Percentiles rank a stretch among this genome's conserved stretches.
Evolutionary conservation across 768 basidiomycete genomes (phyloP).

Genomic region (Tephrocybe sp.): DNA sequence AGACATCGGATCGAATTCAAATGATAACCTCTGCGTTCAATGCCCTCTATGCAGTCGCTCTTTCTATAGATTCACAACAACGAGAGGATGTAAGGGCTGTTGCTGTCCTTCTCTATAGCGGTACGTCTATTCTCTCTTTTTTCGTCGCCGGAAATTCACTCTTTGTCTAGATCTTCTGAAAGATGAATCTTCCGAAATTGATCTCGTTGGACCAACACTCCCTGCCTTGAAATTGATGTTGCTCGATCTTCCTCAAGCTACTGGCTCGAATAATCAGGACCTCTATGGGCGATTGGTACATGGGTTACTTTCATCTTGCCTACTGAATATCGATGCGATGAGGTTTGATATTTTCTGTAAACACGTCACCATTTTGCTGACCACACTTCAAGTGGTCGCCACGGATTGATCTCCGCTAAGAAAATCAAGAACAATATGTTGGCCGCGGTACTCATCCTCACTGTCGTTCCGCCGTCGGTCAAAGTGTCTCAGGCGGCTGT

Average conservation of each 20-base stretch:
- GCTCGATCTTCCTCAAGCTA: constrained; percentile 49
- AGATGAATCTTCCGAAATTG: constrained; percentile 78
- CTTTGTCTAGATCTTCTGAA: constrained; percentile 64
- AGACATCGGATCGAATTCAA: constrained; percentile 52
- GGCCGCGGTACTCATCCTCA: constrained; percentile 81
- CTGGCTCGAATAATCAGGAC: constrained; percentile 40
- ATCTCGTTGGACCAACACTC: constrained; percentile 77
- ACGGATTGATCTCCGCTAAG: constrained; percentile 69
- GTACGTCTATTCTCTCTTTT: constrained; percentile 36
- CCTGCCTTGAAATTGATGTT: constrained; percentile 77
- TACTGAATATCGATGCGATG: constrained; percentile 89
- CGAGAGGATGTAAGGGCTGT: constrained; percentile 79
- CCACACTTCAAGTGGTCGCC: constrained; percentile 58
- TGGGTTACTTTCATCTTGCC: constrained; percentile 80
- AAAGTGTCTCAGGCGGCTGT: constrained; percentile 71
- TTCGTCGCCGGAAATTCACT: background rate
- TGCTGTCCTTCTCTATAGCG: constrained; percentile 74
- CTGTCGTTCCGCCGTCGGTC: constrained; percentile 64
- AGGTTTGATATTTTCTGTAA: constrained; percentile 47
- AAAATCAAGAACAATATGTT: constrained; percentile 92
- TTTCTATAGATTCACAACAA: constrained; percentile 49
- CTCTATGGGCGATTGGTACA: constrained; percentile 65
- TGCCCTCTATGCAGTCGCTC: constrained; percentile 58
- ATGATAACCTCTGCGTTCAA: constrained; percentile 65
- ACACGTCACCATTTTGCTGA: background rate